Conservation (phyloP, 768 basidiomycete genomes). For the Mycena pura region DNA sequence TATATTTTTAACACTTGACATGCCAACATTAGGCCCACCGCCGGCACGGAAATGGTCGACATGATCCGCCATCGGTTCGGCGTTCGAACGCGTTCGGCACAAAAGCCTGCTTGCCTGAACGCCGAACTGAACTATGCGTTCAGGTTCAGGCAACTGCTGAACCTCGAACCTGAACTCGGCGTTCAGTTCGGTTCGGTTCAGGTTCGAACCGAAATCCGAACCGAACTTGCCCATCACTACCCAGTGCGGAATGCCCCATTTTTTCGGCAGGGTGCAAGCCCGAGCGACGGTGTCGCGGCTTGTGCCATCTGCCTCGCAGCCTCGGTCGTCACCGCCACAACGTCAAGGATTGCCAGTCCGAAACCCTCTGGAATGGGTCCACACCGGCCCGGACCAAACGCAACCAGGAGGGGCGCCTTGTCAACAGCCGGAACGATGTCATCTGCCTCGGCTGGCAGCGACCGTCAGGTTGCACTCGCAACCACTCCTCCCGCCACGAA, state of each 20-base stretch:
- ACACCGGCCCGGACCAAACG: neutral
- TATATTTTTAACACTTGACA: too few relatives aligned
- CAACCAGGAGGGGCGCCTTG: too few relatives aligned
- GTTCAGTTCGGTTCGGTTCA: slow-evolving; percentile 3
- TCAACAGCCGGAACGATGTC: too few relatives aligned
- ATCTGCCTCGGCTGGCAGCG: neutral
- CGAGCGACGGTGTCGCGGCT: slow-evolving; percentile 16
- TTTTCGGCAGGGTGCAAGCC: slow-evolving; percentile 13
- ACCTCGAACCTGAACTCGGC: slow-evolving; percentile 5
- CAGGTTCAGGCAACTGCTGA: neutral
- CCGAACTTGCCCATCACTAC: neutral
- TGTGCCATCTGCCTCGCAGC: slow-evolving; percentile 46
- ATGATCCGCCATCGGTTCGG: too few relatives aligned
- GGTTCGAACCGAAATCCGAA: slow-evolving; percentile 1
- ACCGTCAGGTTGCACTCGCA: neutral
- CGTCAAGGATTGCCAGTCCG: slow-evolving; percentile 23
- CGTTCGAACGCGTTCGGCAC: neutral
- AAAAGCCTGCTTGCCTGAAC: neutral
- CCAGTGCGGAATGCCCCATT: too few relatives aligned
- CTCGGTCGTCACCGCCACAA: slow-evolving; percentile 38
- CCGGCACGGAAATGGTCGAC: too few relatives aligned
- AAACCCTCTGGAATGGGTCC: neutral
- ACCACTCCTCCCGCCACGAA: slow-evolving; percentile 19
- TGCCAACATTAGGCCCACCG: too few relatives aligned
- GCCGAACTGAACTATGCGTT: neutral